Conservation (phyloP, 805 yeast genomes). For the Pichia insulana region DNA sequence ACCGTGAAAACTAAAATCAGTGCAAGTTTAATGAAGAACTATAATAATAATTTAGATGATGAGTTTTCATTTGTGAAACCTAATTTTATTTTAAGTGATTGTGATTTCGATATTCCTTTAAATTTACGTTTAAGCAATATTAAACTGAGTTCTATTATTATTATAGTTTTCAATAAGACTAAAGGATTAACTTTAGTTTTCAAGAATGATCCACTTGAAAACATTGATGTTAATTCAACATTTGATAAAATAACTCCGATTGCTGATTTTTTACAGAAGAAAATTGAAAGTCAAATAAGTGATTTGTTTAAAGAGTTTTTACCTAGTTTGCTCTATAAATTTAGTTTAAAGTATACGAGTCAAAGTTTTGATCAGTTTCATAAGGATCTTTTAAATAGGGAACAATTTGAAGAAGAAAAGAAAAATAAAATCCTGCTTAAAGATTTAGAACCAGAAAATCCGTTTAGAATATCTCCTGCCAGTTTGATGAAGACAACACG, state of each 20-base stretch:
- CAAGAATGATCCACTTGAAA: conserved; percentile 81
- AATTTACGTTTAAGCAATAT: conserved; percentile 68
- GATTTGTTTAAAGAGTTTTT: conserved; percentile 76
- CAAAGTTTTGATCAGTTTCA: conserved; percentile 31
- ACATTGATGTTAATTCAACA: conserved; percentile 75
- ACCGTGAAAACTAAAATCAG: conserved; percentile 73
- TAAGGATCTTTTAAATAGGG: conserved; percentile 25
- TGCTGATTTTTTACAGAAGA: conserved; percentile 73
- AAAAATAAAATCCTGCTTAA: conserved; percentile 35
- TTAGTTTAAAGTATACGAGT: conserved; percentile 57
- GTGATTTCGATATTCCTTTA: conserved; percentile 69
- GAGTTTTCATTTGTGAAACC: conserved; percentile 53
- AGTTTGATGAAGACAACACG: conserved; percentile 60
- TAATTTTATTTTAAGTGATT: conserved; percentile 52
- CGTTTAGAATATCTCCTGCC: conserved; percentile 52
- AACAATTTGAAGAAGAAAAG: conserved; percentile 22
- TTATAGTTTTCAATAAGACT: conserved; percentile 70
- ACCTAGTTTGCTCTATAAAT: conserved; percentile 70
- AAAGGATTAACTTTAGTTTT: conserved; percentile 83
- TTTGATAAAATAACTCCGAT: conserved; percentile 78
- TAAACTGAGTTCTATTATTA: conserved; percentile 69
- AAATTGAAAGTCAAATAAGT: conserved; percentile 73
- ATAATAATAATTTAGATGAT: conserved; percentile 30
- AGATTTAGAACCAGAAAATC: conserved; percentile 46
- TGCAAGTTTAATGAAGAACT: conserved; percentile 74